These are phyloP conservation scores for Wickerhamomyces bisporus DNA, from an alignment of 805 yeast genomes.

Conservation along the genomic window DNA sequence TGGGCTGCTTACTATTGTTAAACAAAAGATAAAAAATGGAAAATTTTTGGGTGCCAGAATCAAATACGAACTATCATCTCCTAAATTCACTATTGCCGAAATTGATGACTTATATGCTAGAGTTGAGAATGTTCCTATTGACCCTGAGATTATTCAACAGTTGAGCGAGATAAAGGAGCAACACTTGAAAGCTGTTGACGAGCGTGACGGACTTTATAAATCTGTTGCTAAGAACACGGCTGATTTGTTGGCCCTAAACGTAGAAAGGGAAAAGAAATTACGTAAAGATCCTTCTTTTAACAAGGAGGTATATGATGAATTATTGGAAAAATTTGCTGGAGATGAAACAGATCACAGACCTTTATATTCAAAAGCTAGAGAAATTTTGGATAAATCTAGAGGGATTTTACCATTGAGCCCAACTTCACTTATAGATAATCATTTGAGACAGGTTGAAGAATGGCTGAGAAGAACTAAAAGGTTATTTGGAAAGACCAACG, in stretches of 20 bases:
- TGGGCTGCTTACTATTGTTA: slow-evolving; percentile 8
- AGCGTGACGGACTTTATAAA: slow-evolving; percentile 13
- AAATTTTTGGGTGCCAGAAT: slow-evolving; percentile 10
- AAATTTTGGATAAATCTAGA: slow-evolving; percentile 19
- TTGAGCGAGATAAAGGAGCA: slow-evolving; percentile 12
- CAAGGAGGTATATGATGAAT: slow-evolving; percentile 1
- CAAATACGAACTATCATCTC: slow-evolving; percentile 3
- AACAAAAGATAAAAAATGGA: slow-evolving; percentile 11
- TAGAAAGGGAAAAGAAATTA: slow-evolving; percentile 3
- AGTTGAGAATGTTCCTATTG: slow-evolving; percentile 20
- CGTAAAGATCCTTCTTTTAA: slow-evolving; percentile 7
- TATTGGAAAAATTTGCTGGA: slow-evolving; percentile 24
- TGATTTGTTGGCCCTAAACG: slow-evolving; percentile 7
- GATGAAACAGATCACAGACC: slow-evolving; percentile 29
- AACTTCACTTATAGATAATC: slow-evolving; percentile 14
- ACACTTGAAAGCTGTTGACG: slow-evolving; percentile 9
- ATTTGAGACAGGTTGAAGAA: slow-evolving; percentile 26
- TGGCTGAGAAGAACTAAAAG: slow-evolving; percentile 33
- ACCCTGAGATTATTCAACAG: slow-evolving; percentile 8
- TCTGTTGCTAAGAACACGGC: slow-evolving; percentile 10
- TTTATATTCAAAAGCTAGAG: slow-evolving; percentile 23
- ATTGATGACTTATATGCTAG: slow-evolving; percentile 3
- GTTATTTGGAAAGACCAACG: slow-evolving; percentile 31
- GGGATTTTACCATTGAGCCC: slow-evolving; percentile 4
- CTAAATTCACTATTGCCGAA: slow-evolving; percentile 8